Base-by-base conservation (phyloP, 2,329 filamentous ascomycete genomes). In the Cladosporium sp. region DNA sequence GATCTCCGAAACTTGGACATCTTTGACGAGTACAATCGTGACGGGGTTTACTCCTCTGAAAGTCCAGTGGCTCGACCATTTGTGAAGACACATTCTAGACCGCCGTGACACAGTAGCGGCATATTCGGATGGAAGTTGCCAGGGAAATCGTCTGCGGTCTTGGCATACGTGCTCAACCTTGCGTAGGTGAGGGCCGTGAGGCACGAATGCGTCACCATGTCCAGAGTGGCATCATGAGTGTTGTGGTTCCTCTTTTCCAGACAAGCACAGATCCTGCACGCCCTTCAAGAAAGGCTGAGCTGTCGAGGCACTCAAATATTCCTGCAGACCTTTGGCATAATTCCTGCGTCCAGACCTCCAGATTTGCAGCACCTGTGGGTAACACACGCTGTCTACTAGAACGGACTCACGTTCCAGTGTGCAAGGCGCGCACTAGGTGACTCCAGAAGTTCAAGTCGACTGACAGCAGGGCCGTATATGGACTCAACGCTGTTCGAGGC, bases 11-110 rank as follows among this genome's bases (percentile, higher is more conserved):
- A 36, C 21, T 32, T 23, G n/a, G 21, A 39, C 23, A 39, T 57
- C 21, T n/a, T 57, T 23, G 54, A 57, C 54, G 54, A 57, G 54
- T 57, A 57, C 30, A 34, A 39, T 57, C 32, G 54, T 34, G n/a
- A 32, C 54, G 54, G 54, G 54, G 54, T 57, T 57, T 39, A 57
- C 54, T 57, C 54, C 54, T 57, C 54, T 57, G 30, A 14, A 23
- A 18, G 3, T n/a, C 23, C 54, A 36, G 54, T 57, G 54, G 54
- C 23, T 18, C 32, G 32, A 11, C 28, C 11, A 18, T 16, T 34
- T 26, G 21, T 32, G 30, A 34, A 16, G 23, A 16, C 54, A n/a
- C 18, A 25, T 23, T 25, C 23, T 10, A n/a, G 28, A 30, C 51
- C 51, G 51, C 51, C 51, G 30, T 54, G 26, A 30, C 28, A 46